Conservation (phyloP, 371 early-diverging fungal genomes). For the Mucor circinelloides region DNA sequence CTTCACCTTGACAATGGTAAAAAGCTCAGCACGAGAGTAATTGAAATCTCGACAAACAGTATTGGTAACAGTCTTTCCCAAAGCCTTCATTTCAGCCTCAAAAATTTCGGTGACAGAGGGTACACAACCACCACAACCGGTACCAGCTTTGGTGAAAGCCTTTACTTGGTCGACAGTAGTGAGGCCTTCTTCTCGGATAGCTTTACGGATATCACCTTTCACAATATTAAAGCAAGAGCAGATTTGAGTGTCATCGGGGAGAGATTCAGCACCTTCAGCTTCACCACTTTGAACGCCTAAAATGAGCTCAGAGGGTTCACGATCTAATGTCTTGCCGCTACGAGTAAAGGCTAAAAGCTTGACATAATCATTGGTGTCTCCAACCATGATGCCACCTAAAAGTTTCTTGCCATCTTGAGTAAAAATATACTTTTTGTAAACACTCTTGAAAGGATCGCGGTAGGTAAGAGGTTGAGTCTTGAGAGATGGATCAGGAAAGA, state of each 20-base stretch:
- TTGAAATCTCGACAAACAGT: slow-evolving; percentile 64
- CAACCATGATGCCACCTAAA: slow-evolving; percentile 73
- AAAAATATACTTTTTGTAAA: slow-evolving; percentile 68
- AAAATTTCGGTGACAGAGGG: slow-evolving; percentile 60
- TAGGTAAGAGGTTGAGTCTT: slow-evolving; percentile 48
- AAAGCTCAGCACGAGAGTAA: slow-evolving; percentile 63
- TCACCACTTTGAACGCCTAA: slow-evolving; percentile 49
- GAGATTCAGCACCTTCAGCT: slow-evolving; percentile 44
- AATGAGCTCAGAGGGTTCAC: slow-evolving; percentile 64
- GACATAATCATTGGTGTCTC: slow-evolving; percentile 67
- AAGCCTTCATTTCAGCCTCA: slow-evolving; percentile 58
- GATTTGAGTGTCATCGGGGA: slow-evolving; percentile 70
- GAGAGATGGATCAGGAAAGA: slow-evolving; percentile 47
- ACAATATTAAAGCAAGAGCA: slow-evolving; percentile 75
- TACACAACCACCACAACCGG: slow-evolving; percentile 69
- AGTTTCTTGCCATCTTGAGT: slow-evolving; percentile 65
- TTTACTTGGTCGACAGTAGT: slow-evolving; percentile 60
- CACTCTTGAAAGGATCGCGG: slow-evolving; percentile 61
- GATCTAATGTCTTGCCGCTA: slow-evolving; percentile 47
- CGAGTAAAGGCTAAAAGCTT: slow-evolving; percentile 57
- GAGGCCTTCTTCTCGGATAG: slow-evolving; percentile 47
- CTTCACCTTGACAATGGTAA: slow-evolving; percentile 65
- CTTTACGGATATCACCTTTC: slow-evolving; percentile 55
- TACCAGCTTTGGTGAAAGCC: slow-evolving; percentile 59
- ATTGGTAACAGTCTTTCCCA: slow-evolving; percentile 57